Evolutionary conservation across 2,329 filamentous ascomycete genomes (phyloP), one percentile per base, ranked within the genome.

Genomic region (Sclerotinia spermophila): DNA sequence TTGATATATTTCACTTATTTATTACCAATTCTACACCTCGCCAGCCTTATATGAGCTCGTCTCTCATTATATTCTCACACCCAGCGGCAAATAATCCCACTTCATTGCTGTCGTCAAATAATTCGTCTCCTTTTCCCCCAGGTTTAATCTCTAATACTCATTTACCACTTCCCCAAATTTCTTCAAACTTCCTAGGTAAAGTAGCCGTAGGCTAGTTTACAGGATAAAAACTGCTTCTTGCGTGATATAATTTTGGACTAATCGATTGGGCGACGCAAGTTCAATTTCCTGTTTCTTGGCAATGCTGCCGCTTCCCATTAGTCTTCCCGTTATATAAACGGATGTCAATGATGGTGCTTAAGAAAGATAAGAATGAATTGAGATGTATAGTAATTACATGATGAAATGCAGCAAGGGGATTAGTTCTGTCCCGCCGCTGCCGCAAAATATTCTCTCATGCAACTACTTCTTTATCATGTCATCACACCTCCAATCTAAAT

Each of bases 321-420:
- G 21, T 30, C 15, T 55, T 30, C 17, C 27, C 21, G 21, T 35
- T 24, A 15, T 19, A 58, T 19, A 51, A 5, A 51, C 3, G 6
- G 24, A n/a, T n/a, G 45, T 24, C 0, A 13, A 13, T 1, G 1
- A 27, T n/a, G n/a, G n/a, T n/a, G n/a, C n/a, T n/a, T n/a, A 10
- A 4, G 24, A 7, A 15, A 17, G 3, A 58, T n/a, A n/a, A n/a
- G n/a, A n/a, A n/a, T n/a, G n/a, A 58, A 10, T 35, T 33, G 27
- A 7, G 33, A 1, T 7, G 10, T 30, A 55, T 1, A 33, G 21
- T 17, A 10, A 38, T 21, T 35, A 24, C n/a, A 58, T 35, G 33
- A 3, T 15, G 33, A 24, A 2, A 7, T 35, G 0, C 2, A 2
- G 5, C 2, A 3, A 58, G 1, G 21, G 6, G 4, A 35, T 3